Conservation (phyloP, 768 basidiomycete genomes). For the Obba rivulosa region DNA sequence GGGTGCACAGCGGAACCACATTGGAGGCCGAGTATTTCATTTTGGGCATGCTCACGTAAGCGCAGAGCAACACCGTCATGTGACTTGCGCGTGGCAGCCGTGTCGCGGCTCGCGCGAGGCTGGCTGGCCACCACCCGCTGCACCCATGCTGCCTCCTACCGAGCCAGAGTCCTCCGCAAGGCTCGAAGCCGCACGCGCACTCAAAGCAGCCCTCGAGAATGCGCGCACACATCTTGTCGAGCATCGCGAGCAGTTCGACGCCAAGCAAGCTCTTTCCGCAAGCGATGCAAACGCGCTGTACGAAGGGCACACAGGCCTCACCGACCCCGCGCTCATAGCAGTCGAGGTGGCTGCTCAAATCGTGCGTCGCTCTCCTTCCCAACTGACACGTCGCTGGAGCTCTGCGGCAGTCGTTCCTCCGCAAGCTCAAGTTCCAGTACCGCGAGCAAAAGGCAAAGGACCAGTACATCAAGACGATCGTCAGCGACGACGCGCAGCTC, state of each 20-base stretch:
- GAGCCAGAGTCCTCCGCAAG: constrained; percentile 10
- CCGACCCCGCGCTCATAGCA: constrained; percentile 36
- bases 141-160: constrained; percentile 3
- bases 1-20: too few relatives aligned
- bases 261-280: constrained; percentile 8
- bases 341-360: constrained; percentile 56
- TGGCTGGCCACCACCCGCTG: too few relatives aligned
- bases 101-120: too few relatives aligned
- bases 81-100: too few relatives aligned
- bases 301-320: constrained; percentile 12
- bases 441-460: constrained; percentile 89
- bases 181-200: constrained; percentile 13
- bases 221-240: constrained; percentile 13
- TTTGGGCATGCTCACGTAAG: too few relatives aligned
- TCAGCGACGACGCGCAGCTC: constrained; percentile 79
- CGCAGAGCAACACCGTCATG: too few relatives aligned
- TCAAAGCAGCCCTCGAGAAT: constrained; percentile 10
- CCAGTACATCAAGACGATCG: constrained; percentile 81
- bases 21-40: too few relatives aligned
- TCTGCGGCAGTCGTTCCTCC: constrained; percentile 53
- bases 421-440: constrained; percentile 85
- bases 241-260: constrained; percentile 13
- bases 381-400: neutral
- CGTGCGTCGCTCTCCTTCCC: constrained; percentile 32
- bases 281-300: constrained; percentile 10